These are phyloP conservation scores for Verticillium longisporum DNA, from an alignment of 2,329 filamentous ascomycete genomes.

Conservation along the genomic window DNA sequence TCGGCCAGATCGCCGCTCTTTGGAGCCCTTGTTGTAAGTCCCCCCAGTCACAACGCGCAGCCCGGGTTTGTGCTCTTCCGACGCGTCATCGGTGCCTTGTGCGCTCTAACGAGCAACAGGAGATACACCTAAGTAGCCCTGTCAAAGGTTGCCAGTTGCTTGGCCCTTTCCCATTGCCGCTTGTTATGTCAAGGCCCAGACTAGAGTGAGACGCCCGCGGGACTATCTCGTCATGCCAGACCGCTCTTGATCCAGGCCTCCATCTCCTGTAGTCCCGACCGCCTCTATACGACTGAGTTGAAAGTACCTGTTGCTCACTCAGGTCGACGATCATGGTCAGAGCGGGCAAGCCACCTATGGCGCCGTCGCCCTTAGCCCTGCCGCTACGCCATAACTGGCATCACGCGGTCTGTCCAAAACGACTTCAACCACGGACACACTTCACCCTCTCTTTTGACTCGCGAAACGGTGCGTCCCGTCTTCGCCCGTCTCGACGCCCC, in stretches of 20 bases:
- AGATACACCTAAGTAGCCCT: too few species aligned
- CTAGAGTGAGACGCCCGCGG: too few species aligned
- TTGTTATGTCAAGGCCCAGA: too few species aligned
- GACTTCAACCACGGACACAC: neutral
- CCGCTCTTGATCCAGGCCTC: too few species aligned
- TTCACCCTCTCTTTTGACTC: neutral
- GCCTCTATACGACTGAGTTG: too few species aligned
- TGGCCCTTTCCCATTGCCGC: too few species aligned
- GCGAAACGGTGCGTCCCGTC: conserved; percentile 3
- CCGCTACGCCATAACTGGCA: neutral
- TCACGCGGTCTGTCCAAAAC: neutral
- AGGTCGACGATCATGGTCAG: neutral
- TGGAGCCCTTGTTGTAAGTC: neutral
- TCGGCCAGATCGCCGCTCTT: neutral
- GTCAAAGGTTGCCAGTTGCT: too few species aligned
- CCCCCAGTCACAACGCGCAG: neutral
- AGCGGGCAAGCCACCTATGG: neutral
- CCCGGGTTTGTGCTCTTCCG: neutral
- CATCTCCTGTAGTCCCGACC: too few species aligned
- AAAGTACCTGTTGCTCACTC: neutral
- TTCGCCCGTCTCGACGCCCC: neutral
- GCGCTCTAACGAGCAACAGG: too few species aligned
- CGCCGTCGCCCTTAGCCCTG: neutral
- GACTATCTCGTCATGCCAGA: too few species aligned
- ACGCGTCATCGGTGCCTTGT: neutral